phyloP scores from a whole-genome alignment of 345 rosid species.

The Raphanus raphanistrum region DNA sequence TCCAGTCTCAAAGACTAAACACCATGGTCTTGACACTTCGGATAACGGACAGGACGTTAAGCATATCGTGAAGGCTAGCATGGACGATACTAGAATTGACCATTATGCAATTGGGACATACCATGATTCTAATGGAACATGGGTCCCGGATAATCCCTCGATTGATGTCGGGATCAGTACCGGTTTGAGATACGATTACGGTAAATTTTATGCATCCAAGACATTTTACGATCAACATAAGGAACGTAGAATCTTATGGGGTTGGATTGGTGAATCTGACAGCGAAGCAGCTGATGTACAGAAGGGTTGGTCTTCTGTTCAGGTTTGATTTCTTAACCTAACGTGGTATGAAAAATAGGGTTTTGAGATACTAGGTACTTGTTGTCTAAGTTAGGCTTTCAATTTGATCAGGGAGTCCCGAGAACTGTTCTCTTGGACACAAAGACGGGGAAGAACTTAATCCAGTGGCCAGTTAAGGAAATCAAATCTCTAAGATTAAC shows the following conservation, averaged over 20 bases:
- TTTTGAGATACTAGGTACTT: not conserved
- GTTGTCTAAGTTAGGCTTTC: not conserved
- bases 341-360: not conserved
- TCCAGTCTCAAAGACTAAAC: constrained; percentile 27
- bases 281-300: constrained; percentile 31
- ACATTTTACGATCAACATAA: constrained; percentile 38
- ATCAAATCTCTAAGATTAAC: constrained; percentile 60
- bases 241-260: constrained; percentile 33
- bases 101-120: constrained; percentile 37
- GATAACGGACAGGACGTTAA: constrained; percentile 29
- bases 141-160: constrained; percentile 33
- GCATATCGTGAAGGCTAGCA: constrained; percentile 37
- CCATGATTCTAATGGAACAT: constrained; percentile 14
- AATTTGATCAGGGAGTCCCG: constrained; percentile 57
- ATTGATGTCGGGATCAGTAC: constrained; percentile 31
- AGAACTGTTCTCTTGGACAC: constrained; percentile 64
- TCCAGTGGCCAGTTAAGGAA: constrained; percentile 89
- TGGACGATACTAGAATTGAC: constrained; percentile 37
- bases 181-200: constrained; percentile 34
- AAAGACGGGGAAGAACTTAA: constrained; percentile 58
- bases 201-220: constrained; percentile 40
- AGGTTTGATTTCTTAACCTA: constrained; percentile 39
- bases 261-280: constrained; percentile 40
- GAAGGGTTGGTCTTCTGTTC: constrained; percentile 71
- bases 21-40: constrained; percentile 34